Evolutionary conservation across 768 basidiomycete species (phyloP), one percentile per base, ranked within the genome.

Genomic region (Russula sp.): DNA sequence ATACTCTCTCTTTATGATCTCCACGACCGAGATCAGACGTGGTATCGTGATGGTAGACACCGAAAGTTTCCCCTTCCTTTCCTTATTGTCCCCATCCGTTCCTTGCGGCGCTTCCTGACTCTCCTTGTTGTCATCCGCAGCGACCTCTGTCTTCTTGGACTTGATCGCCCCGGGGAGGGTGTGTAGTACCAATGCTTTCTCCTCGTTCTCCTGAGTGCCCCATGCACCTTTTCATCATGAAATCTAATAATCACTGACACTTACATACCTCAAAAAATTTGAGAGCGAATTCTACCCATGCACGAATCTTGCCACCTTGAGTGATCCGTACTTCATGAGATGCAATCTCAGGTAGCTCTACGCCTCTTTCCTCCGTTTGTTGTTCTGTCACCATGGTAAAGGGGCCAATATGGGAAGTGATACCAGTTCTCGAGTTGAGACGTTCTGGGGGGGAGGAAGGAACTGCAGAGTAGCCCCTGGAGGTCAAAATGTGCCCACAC

Each of bases 1-100:
- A 69, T 84, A 92, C 69, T 92, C 88, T 32, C 92, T 82, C 69
- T 93, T 93, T 67, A 92, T 82, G 59, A 93, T 89, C 72, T 95
- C 92, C 0, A 84, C 85, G 4, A 91, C 87, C 0, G 86, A 83
- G 41, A 94, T 76, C 8, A 95, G 78, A 0, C 86, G 82, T 0
- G 89, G 83, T 5, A 83, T 78, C 8, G 75, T 70, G 0, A 73
- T 66, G 39, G 75, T 73, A 0, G 81, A 77, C 3, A 76, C 16
- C 71, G 69, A 3, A 72, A 73, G 49, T 73, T 69, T 36, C 68
- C 49, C 48, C 64, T 56, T 59, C 53, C 65, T 65, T 2, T 36
- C 46, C 18, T 54, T 46, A 32, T 59, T 32, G 47, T 35, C 54
- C 35, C 48, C 35, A 20, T 46, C 20, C 9, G 39, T 36, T 53